phyloP scores from a whole-genome alignment of 352 stramenopile species.

The Phytophthora lateralis region DNA sequence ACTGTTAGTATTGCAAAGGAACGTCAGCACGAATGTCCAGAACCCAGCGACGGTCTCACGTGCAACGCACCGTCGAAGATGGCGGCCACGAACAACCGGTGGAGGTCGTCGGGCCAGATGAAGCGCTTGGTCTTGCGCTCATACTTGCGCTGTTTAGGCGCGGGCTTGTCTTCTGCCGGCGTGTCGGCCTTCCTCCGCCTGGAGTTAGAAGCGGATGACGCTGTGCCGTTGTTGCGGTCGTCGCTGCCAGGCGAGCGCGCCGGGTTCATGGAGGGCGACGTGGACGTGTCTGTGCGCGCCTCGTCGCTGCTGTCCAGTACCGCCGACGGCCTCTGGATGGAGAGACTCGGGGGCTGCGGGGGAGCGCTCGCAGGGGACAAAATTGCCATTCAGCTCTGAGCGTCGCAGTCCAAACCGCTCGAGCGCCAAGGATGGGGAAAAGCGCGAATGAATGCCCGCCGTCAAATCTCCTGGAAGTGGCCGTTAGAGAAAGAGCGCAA shows the following conservation, averaged over 20 bases:
- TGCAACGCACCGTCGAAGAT: constrained; percentile 81
- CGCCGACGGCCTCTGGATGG: constrained; percentile 24
- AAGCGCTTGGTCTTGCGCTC: constrained; percentile 90
- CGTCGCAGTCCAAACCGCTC: constrained; percentile 3
- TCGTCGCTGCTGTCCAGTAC: constrained; percentile 46
- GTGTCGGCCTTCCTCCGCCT: constrained; percentile 29
- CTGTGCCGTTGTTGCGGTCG: constrained; percentile 3
- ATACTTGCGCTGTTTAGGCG: constrained; percentile 79
- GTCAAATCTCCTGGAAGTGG: constrained; percentile 29
- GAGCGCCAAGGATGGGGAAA: constrained; percentile 22
- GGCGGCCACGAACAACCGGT: constrained; percentile 86
- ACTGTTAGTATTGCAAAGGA: constrained; percentile 44
- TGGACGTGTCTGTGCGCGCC: constrained; percentile 40
- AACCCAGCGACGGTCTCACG: background rate
- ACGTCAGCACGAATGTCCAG: constrained; percentile 9
- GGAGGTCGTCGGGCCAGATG: constrained; percentile 88
- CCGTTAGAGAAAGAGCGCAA: constrained; percentile 23
- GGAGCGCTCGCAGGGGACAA: constrained; percentile 24
- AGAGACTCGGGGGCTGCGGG: constrained; percentile 21
- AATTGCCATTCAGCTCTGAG: constrained; percentile 39
- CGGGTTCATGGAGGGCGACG: constrained; percentile 39
- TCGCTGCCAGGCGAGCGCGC: constrained; percentile 26
- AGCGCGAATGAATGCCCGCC: constrained; percentile 27
- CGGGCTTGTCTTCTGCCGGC: constrained; percentile 20
- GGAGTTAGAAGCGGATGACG: constrained; percentile 7